Evolutionary conservation across 192 early-diverging fungal species (phyloP), one percentile per base, ranked within the genome.

Genomic region (Backusella psychrophila): DNA sequence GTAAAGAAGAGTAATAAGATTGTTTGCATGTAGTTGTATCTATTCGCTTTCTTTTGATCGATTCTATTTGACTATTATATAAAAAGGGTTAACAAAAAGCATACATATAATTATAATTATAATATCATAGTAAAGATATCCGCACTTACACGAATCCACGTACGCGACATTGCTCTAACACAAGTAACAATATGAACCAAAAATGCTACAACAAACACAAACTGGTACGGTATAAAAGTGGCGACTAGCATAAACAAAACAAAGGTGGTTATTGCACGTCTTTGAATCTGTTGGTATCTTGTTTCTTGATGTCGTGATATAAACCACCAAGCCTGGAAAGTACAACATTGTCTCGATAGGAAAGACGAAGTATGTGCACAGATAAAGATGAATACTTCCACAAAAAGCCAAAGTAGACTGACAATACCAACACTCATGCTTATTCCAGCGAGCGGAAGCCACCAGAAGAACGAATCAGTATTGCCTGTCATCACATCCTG

Each of bases 151-250:
- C 42, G 31, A 39, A 52, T 29, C 26, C 69, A 74, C 39, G 82
- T 79, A 15, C 74, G 65, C 12, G 80, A 70, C 34, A 85, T 77
- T 6, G 83, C 82, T 39, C 85, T 81, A 9, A 88, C 82, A 63
- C 89, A 87, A 59, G 71, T 83, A n/a, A 66, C 77, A 71, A 86
- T 85, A 41, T 86, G 88, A 46, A 83, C 91, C 35, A 93, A 56
- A 75, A 90, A 87, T 4, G 88, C 87, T 12, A 89, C 86, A 8
- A 91, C 80, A 78, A 92, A 95, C 6, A 88, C 89, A 83, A 95
- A 92, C 79, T 93, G 94, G 76, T 95, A 93, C 0, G 94, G 92
- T 15, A 93, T 85, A 71, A 86, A 82, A 0, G 86, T 85, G 21
- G 87, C 85, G 1, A 93, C 90, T 63, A 93, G 66, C 7, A 86